Evolutionary conservation across 306 rosid species (phyloP).

Genomic region (Cyclanthera cordifolia): DNA sequence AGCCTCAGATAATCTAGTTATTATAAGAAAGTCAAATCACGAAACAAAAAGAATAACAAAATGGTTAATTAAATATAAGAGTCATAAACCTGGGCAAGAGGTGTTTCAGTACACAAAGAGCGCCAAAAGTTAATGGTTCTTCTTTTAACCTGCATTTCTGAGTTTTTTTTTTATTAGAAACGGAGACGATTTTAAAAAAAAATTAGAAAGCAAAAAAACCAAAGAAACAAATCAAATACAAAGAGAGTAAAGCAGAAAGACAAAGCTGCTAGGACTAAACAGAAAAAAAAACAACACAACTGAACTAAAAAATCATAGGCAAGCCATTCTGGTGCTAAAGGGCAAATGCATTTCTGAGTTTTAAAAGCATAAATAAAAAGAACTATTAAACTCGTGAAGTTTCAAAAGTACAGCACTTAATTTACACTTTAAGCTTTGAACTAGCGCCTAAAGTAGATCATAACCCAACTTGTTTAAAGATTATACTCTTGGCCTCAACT

Average conservation of each 20-base stretch:
- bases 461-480: too few relatives aligned
- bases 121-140: conserved; percentile 68
- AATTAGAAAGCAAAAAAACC: too few relatives aligned
- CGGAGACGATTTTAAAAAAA: too few relatives aligned
- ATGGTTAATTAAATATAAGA: conserved; percentile 2
- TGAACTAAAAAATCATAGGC: too few relatives aligned
- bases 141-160: conserved; percentile 92
- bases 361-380: conserved; percentile 7
- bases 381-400: conserved; percentile 9
- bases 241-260: too few relatives aligned
- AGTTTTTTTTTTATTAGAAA: too few relatives aligned
- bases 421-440: background rate
- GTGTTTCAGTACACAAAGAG: conserved; percentile 78
- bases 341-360: conserved; percentile 80
- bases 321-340: too few relatives aligned
- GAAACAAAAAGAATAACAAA: conserved; percentile 18
- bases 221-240: too few relatives aligned
- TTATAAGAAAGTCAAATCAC: conserved; percentile 19
- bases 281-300: too few relatives aligned
- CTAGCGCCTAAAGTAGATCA: too few relatives aligned
- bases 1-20: conserved; percentile 72
- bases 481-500: too few relatives aligned
- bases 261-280: too few relatives aligned
- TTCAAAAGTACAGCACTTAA: background rate
- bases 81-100: conserved; percentile 74